Evolutionary conservation across 495 filamentous ascomycete genomes (phyloP), one percentile per base, ranked within the genome.

Genomic region (Xylaria palmicola): DNA sequence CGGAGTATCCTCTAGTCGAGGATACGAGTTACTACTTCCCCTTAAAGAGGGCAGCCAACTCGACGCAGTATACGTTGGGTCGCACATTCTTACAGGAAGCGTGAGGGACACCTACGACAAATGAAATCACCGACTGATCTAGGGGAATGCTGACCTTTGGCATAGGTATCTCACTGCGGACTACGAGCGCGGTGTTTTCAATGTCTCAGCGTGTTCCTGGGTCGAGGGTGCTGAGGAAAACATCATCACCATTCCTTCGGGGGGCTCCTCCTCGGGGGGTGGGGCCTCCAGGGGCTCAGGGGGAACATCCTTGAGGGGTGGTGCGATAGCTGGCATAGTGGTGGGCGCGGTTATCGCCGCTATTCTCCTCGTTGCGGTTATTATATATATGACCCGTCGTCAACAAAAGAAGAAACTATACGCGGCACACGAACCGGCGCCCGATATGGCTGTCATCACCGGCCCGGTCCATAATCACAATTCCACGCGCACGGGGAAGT

Each of bases 1-100:
- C 81, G 1, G 62, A 70, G 7, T 67, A 72, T 47, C 80, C 79
- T 1, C 61, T 79, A 0, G 64, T 80, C 17, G 49, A 68, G 0
- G 69, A 72, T 26, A 65, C 54, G 6, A 71, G 70, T 4, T 65
- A 65, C 27, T 86, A 85, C 60, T 86, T 86, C 56, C 83, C 84
- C 0, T 67, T 86, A 12, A 76, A 76, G 47, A 69, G 79, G 24
- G 81, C 78, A 12, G 68, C 67, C 26, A 80, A 85, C 60, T 69
- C 76, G 12, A 74, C 69, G 0, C 83, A 85, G 59, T 85, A 82
- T 65, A 82, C 78, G 0, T 72, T 86, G 2, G 84, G 84, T 4
- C 71, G 83, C 26, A 76, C 76, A 12, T 86, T 86, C 54, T 67
- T 86, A 15, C 84, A 86, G 66, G 84, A 85, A 74, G 77, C 83